phyloP scores from a whole-genome alignment of 441 rosid species.

The Croton laevigatus region DNA sequence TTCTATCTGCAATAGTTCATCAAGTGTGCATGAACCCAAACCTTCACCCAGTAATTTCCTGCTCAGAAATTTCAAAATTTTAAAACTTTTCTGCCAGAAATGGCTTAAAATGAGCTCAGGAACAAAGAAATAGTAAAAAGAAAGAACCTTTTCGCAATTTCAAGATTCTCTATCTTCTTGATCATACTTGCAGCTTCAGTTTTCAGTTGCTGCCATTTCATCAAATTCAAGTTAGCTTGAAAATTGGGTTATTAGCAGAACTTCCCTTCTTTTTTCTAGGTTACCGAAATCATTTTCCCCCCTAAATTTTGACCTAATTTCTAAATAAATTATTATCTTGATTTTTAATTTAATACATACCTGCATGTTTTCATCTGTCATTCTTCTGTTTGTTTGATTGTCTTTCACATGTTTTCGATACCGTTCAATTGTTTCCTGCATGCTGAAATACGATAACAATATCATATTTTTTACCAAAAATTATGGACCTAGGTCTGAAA shows the following conservation, averaged over 20 bases:
- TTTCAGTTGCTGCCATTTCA: conserved; percentile 61
- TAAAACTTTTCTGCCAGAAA: not conserved
- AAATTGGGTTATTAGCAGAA: not conserved
- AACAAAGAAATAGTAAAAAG: not conserved
- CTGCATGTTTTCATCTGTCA: conserved; percentile 60
- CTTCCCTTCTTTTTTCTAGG: too few relatives aligned
- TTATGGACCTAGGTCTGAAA: too few relatives aligned
- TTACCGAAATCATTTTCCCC: too few relatives aligned
- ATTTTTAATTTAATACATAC: conserved; percentile 23
- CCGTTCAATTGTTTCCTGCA: conserved; percentile 77
- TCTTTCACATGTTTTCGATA: conserved; percentile 65
- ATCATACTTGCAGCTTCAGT: conserved; percentile 62
- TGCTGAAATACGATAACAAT: conserved; percentile 39
- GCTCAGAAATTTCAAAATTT: conserved; percentile 13
- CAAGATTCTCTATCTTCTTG: conserved; percentile 79
- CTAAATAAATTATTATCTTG: too few relatives aligned
- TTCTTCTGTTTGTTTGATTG: conserved; percentile 37
- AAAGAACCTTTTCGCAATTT: conserved; percentile 62
- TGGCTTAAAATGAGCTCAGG: not conserved
- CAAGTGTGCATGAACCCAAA: conserved; percentile 57
- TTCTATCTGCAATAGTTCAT: conserved; percentile 73
- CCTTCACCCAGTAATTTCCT: conserved; percentile 87
- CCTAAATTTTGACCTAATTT: too few relatives aligned
- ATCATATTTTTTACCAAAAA: not conserved
- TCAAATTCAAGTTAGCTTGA: conserved; percentile 6